Evolutionary conservation across 768 basidiomycete species (phyloP), one percentile per base, ranked within the genome.

Genomic region (Kondoa malvinella): DNA sequence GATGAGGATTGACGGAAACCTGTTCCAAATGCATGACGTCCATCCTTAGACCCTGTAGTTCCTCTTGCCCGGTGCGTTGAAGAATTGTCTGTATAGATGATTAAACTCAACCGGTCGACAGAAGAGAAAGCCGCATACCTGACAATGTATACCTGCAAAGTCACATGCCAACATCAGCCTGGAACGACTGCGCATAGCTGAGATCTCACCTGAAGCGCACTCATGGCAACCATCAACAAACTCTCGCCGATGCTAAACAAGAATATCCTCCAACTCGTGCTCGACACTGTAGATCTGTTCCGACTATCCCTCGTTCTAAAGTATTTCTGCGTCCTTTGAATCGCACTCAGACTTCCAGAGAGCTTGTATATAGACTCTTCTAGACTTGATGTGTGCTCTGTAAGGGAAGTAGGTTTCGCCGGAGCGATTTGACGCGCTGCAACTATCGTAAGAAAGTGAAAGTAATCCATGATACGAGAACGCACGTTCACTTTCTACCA

Each of bases 351-450:
- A 83, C 91, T 83, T 27, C 86, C 86, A 71, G 85, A 90, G 68
- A 99, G 80, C 66, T 89, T 84, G 80, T 89, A 96, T 64, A 96
- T 86, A 76, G 89, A 92, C 80, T 99, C 95, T 78, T 97, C 94
- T 67, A 99, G 79, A 12, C 87, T 85, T 65, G 83, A 88, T 29
- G 95, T 96, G 72, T 97, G 95, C 69, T 96, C 92, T 15, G 87
- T 80, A 40, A 99, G 84, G 77, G 90, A 88, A 16, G 86, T 86
- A 2, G 87, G 83, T 76, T 91, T 92, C 8, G 87, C 89, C 1
- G 92, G 88, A 1, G 91, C 82, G 74, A 91, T 86, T 64, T 90
- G 81, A 64, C 95, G 81, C 1, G 95, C 95, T 76, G 97, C 40
- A 50, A 50, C 8, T 8, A 50, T 8, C 40, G 12, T 21, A 50